Base-by-base conservation (phyloP, 768 basidiomycete species). In the Kwoniella mangroviensis region DNA sequence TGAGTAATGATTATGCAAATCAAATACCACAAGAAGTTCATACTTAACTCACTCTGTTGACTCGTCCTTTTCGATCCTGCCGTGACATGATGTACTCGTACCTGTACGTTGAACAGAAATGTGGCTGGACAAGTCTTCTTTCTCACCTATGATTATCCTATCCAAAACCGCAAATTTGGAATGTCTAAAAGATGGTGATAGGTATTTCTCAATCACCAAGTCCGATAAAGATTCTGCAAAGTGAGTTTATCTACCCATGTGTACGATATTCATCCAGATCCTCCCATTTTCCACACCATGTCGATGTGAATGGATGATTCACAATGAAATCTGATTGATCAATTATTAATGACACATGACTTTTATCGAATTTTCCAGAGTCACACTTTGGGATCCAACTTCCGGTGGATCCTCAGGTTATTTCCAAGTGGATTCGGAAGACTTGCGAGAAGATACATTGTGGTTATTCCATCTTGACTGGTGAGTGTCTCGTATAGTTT, bases 401-500 rank as follows among this genome's bases (percentile, higher is more conserved):
- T 24, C 54, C 12, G 17, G 22, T 3, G 64, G 42, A n/a, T 4
- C 41, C 1, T 2, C 7, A 4, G 52, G 42, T 15, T 65, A n/a
- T 42, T 22, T 65, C 54, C 19, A 19, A 17, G 41, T 65, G 17
- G 42, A 28, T 43, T 17, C 28, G 12, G 40, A 22, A 5, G 40
- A 42, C 6, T 41, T 65, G 15, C 3, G 42, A 4, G 1, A 5
- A 9, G 34, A 65, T 42, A 17, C 40, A 28, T 19, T 45, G 24
- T 65, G 41, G 53, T 54, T 65, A 17, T 65, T 42, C 40, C 55
- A 65, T 41, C 64, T 65, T 34, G 63, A 53, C 22, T 65, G 51
- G 63, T 53, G 15, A 11, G 63, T 55, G 4, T 34, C 28, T 28
- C 28, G 4, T 28, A 28, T 28, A 28, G 28, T 28, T 28, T 28